phyloP scores from a whole-genome alignment of 768 basidiomycete species.

The Imleria badia region DNA sequence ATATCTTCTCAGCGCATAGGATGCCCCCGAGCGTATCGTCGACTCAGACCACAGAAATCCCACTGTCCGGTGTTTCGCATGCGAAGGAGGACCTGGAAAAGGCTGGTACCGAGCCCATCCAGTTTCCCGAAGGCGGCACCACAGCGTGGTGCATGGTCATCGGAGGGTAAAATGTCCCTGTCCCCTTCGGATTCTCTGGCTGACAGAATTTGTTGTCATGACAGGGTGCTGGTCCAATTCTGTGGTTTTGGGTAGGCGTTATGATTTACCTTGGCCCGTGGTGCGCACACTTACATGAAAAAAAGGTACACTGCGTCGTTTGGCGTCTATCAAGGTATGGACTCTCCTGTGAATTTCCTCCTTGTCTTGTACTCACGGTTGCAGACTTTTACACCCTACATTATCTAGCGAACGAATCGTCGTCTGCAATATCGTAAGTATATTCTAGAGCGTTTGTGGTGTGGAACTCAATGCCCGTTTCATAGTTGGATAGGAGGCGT shows the following conservation, averaged over 20 bases:
- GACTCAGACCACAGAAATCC: background rate
- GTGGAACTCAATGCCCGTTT: background rate
- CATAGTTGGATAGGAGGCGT: constrained; percentile 47
- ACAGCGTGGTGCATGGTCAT: constrained; percentile 26
- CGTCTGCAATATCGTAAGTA: constrained; percentile 39
- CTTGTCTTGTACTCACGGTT: background rate
- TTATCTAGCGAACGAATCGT: constrained; percentile 33
- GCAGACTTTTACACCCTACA: constrained; percentile 40
- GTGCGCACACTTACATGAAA: background rate
- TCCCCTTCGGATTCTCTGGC: background rate
- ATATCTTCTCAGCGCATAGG: background rate
- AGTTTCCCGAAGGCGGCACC: constrained; percentile 30
- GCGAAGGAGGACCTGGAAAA: background rate
- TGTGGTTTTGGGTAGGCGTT: constrained; percentile 33
- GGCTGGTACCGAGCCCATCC: background rate
- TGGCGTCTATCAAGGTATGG: constrained; percentile 42
- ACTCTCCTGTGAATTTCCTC: background rate
- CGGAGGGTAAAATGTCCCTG: constrained; percentile 18
- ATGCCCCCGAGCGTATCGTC: constrained; percentile 11
- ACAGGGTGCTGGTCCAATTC: constrained; percentile 32
- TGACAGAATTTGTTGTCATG: background rate
- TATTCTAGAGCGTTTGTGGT: background rate
- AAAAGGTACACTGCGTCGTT: constrained; percentile 35
- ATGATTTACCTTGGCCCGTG: background rate
- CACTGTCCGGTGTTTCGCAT: background rate